A percentile compares a stretch with the other conserved stretches of the same genome.
Conservation (phyloP, 148 eudicot genomes). For the Diospyros lotus region DNA sequence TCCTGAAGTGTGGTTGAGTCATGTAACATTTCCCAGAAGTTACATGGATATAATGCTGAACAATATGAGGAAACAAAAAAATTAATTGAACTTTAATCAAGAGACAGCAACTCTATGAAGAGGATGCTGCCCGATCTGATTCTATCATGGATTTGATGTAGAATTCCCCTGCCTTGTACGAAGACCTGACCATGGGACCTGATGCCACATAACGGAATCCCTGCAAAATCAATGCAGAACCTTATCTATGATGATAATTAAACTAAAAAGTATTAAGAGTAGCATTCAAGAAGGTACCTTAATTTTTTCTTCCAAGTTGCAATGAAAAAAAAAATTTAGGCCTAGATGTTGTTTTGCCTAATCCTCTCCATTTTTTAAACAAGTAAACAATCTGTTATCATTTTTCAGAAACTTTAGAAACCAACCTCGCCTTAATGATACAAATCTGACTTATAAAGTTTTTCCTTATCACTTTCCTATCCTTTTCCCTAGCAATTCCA, state of each 20-base stretch:
- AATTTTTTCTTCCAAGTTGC: background rate
- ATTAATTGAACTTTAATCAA: background rate
- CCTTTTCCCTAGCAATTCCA: background rate
- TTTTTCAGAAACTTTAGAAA: background rate
- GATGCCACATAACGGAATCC: conserved; percentile 96
- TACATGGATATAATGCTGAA: background rate
- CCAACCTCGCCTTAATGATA: background rate
- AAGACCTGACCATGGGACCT: conserved; percentile 94
- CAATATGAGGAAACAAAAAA: background rate
- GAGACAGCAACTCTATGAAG: conserved; percentile 22
- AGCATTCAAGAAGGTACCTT: background rate
- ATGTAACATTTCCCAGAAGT: background rate
- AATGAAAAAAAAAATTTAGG: background rate
- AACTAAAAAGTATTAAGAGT: background rate
- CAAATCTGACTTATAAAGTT: background rate
- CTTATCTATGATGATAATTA: background rate
- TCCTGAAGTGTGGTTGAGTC: background rate
- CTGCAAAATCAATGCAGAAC: conserved; percentile 31
- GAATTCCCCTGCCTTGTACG: conserved; percentile 95
- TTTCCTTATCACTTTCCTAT: background rate
- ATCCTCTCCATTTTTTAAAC: background rate
- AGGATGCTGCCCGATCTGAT: conserved; percentile 66
- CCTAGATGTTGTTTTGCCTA: background rate
- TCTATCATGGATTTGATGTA: conserved; percentile 95
- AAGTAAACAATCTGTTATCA: too few species aligned